These are phyloP conservation scores for Xylaria sp. DNA, from an alignment of 495 filamentous ascomycete species.

Conservation along the genomic window DNA sequence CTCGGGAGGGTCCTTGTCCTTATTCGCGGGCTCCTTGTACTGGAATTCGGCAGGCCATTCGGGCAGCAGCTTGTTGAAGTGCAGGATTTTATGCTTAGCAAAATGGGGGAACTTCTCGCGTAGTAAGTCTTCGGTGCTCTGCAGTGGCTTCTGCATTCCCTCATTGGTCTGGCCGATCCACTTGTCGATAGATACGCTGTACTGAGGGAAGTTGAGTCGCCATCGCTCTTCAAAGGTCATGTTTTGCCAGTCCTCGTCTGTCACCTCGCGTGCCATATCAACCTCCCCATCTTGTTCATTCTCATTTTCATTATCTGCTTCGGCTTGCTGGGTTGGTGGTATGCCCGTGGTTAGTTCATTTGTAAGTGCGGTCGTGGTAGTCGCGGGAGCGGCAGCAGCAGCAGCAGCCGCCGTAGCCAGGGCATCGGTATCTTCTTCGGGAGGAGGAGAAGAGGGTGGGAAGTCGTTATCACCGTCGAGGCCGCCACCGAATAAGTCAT, in stretches of 20 bases:
- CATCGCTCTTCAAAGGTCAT: slow-evolving; percentile 57
- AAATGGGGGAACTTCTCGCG: slow-evolving; percentile 74
- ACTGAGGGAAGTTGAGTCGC: slow-evolving; percentile 38
- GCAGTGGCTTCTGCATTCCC: slow-evolving; percentile 53
- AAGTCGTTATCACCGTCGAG: slow-evolving; percentile 42
- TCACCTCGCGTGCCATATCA: slow-evolving; percentile 32
- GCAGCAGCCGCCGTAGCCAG: slow-evolving; percentile 1
- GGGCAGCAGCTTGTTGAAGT: slow-evolving; percentile 77
- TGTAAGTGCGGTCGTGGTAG: slow-evolving; percentile 23
- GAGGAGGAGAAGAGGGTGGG: slow-evolving; percentile 43
- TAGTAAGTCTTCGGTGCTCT: slow-evolving; percentile 72
- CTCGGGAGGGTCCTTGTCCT: slow-evolving; percentile 67
- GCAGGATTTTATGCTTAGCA: slow-evolving; percentile 65
- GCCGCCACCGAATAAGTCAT: slow-evolving; percentile 58
- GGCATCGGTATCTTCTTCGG: slow-evolving; percentile 38
- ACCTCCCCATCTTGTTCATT: slow-evolving; percentile 12
- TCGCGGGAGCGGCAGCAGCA: slow-evolving; percentile 15
- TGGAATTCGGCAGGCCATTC: slow-evolving; percentile 74
- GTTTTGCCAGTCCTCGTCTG: slow-evolving; percentile 41
- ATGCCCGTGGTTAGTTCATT: slow-evolving; percentile 10
- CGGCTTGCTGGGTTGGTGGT: not conserved
- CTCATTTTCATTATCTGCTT: slow-evolving; percentile 18
- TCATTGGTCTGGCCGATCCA: slow-evolving; percentile 51
- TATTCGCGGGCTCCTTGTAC: slow-evolving; percentile 71
- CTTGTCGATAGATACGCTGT: slow-evolving; percentile 35